Evolutionary conservation across 148 eudicot species (phyloP).

Genomic region (Vaccinium darrowii): DNA sequence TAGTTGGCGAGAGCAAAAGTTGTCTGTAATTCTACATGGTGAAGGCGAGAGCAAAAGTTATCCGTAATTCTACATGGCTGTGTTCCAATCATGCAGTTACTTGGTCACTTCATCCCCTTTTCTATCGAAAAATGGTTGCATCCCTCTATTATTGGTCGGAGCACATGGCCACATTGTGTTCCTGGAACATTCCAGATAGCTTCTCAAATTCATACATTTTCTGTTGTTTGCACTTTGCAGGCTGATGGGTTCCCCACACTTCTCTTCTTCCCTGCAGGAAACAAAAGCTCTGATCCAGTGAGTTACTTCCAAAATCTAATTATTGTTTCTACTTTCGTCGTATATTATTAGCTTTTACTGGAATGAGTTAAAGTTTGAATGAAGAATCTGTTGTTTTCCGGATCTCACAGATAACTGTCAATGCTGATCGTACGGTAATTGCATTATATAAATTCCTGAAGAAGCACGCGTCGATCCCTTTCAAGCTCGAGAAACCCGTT

Average conservation of each 20-base stretch:
- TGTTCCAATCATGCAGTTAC: not conserved
- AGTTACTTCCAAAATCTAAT: conserved; percentile 22
- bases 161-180: not conserved
- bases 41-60: not conserved
- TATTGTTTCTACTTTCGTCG: not conserved
- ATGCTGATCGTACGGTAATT: conserved; percentile 66
- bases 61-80: not conserved
- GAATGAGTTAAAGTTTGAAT: not conserved
- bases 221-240: conserved; percentile 49
- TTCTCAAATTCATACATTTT: not conserved
- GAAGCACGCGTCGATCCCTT: conserved; percentile 68
- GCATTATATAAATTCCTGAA: conserved; percentile 77
- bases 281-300: conserved; percentile 80
- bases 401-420: conserved; percentile 58
- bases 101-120: not conserved
- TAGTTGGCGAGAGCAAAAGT: not conserved
- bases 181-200: not conserved
- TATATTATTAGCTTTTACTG: not conserved
- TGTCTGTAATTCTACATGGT: too few relatives aligned
- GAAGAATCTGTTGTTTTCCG: conserved; percentile 4
- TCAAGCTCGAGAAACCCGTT: conserved; percentile 66
- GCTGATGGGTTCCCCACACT: conserved; percentile 92
- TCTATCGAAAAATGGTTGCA: not conserved
- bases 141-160: not conserved
- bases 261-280: conserved; percentile 89